These are phyloP conservation scores for Calonectria hawksworthii DNA, from an alignment of 2,329 filamentous ascomycete genomes.

Conservation along the genomic window DNA sequence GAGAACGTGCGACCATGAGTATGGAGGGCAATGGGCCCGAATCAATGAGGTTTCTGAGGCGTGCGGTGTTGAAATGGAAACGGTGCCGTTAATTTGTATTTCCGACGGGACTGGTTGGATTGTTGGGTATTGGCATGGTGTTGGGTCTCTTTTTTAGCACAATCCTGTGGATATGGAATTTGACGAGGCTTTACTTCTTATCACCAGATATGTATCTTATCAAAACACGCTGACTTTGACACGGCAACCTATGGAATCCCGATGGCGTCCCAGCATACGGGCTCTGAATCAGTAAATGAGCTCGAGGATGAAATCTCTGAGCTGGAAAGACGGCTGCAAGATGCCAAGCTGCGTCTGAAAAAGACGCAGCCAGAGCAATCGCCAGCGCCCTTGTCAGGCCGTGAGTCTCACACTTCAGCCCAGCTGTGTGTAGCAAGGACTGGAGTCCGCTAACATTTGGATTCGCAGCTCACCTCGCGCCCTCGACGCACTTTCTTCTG, in stretches of 20 bases:
- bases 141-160: slow-evolving; percentile 33
- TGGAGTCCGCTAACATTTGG: not conserved
- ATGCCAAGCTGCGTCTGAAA: slow-evolving; percentile 60
- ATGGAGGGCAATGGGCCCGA: slow-evolving; percentile 15
- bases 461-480: slow-evolving; percentile 29
- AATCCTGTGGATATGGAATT: slow-evolving; percentile 39
- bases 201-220: slow-evolving; percentile 10
- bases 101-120: slow-evolving; percentile 10
- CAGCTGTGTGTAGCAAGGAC: not conserved
- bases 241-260: slow-evolving; percentile 27
- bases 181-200: slow-evolving; percentile 32
- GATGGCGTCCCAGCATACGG: slow-evolving; percentile 44
- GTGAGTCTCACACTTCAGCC: slow-evolving; percentile 27
- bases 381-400: slow-evolving; percentile 30
- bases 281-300: slow-evolving; percentile 44
- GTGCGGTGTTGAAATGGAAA: slow-evolving; percentile 39
- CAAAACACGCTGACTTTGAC: slow-evolving; percentile 19
- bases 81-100: slow-evolving; percentile 21
- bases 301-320: slow-evolving; percentile 69
- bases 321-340: slow-evolving; percentile 67
- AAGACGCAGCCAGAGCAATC: slow-evolving; percentile 37
- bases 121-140: slow-evolving; percentile 42
- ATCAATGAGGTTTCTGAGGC: not conserved
- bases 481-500: slow-evolving; percentile 74
- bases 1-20: slow-evolving; percentile 63